Base-by-base conservation (phyloP, 495 filamentous ascomycete species). In the Immersiella caudata region DNA sequence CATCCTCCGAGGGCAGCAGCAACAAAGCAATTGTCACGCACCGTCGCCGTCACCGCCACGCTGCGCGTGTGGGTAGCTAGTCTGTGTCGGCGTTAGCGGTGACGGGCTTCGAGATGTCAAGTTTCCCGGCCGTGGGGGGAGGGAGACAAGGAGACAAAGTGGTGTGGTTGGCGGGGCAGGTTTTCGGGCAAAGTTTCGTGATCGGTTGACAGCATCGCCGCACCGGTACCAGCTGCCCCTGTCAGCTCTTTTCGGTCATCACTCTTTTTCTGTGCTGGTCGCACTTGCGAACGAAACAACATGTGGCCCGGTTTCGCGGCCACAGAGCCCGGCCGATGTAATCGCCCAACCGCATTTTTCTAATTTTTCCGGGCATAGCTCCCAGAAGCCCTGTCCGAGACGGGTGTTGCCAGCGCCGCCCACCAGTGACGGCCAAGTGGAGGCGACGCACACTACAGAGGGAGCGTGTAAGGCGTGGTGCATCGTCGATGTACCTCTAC, bases 11-110 rank as follows among this genome's bases (percentile, higher is more conserved):
- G 40, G 16, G 11, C 40, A 46, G 14, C 11, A 14, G 40, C 40
- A 46, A 46, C 40, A 46, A 46, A 46, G 40, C 24, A 20, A 52
- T 22, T 36, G 33, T 20, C 62, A 24, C 50, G 22, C 14, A 50
- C 62, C 20, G 25, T 18, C 51, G 52, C 35, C 64, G 54, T 49
- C 54, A 66, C 54, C 64, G 64, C 64, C 64, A 59, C n/a, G 54
- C 51, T 66, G 27, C 64, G 40, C 64, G 40, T 25, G 49, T 40
- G 64, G 64, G n/a, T 66, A 58, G 27, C 33, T 59, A 22, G 20
- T 66, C 21, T 24, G 5, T 18, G 16, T 12, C 40, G 16, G 40
- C 40, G 40, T 18, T 14, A 46, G 40, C 24, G 54, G 22, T 57
- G 54, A 24, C 54, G 22, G 20, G 54, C 54, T 21, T 24, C 40